Base-by-base conservation (phyloP, 441 rosid species). In the Flueggea neowawraea region DNA sequence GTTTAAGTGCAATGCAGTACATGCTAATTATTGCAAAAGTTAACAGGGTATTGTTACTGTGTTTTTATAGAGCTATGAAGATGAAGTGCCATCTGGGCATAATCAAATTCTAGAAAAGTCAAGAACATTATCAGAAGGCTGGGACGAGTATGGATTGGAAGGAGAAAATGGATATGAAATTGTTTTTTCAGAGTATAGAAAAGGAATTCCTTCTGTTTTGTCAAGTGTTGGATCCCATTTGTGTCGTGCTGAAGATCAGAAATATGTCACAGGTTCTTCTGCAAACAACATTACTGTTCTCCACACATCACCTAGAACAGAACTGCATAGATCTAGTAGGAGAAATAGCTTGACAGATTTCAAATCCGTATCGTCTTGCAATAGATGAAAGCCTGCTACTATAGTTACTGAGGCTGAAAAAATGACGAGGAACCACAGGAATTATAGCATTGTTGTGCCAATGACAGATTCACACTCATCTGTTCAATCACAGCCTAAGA, bases 391-490 rank as follows among this genome's bases (percentile, higher is more conserved):
- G 70, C 87, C 85, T 0, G 79, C 82, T 16, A 68, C 69, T 39
- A 67, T 77, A 33, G 33, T 71, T 4, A 16, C 75, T 0, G 76
- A 67, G 43, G 52, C 80, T 6, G 85, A 74, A 59, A 68, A 53
- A 39, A 66, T 68, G 22, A 50, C 45, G 17, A 77, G 74, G 74
- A 78, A 64, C 71, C 67, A 57, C 69, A 86, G 60, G 86, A 76
- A 56, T 67, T 88, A 95, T 5, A 93, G 88, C 66, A 80, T 72
- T 10, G 84, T 87, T 48, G 91, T 87, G 62, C 97, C 97, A n/a
- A 66, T 86, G 69, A 80, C 88, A 1, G 89, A 90, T 72, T 79
- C 91, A 2, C 96, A 82, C 32, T 82, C 89, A 0, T 66, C 83
- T 1, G 65, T 72, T 52, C 91, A 80, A 56, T 59, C 97, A 0